Conservation (phyloP, 805 yeast genomes). For the Metschnikowia aberdeeniae region DNA sequence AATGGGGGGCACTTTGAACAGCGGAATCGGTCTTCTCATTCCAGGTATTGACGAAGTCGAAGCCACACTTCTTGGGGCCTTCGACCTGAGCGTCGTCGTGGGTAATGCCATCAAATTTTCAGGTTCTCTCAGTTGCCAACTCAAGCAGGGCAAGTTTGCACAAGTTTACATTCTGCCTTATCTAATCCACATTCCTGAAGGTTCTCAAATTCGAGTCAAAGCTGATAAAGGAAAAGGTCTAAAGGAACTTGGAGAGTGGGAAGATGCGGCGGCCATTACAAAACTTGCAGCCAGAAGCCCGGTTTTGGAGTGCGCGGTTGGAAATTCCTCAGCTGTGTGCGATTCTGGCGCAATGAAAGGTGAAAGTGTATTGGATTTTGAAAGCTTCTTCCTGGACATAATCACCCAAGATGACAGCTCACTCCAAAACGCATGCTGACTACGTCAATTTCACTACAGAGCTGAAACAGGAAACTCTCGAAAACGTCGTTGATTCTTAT, state of each 20-base stretch:
- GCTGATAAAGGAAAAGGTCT: slow-evolving; percentile 6
- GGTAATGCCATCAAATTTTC: slow-evolving; percentile 10
- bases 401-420: slow-evolving; percentile 5
- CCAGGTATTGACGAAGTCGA: background rate
- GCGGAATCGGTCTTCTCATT: slow-evolving; percentile 4
- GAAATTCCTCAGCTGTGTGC: slow-evolving; percentile 11
- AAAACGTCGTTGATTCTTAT: slow-evolving; percentile 56
- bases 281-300: slow-evolving; percentile 11
- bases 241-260: slow-evolving; percentile 9
- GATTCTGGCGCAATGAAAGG: slow-evolving; percentile 8
- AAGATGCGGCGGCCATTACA: slow-evolving; percentile 9
- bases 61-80: slow-evolving; percentile 5
- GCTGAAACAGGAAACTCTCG: slow-evolving; percentile 52
- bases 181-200: slow-evolving; percentile 12
- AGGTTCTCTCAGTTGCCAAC: slow-evolving; percentile 13
- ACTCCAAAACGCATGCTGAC: slow-evolving; percentile 59
- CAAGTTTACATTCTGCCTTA: slow-evolving; percentile 15
- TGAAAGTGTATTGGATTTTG: slow-evolving; percentile 3
- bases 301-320: slow-evolving; percentile 14
- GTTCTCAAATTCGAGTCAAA: slow-evolving; percentile 4
- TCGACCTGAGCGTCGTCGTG: slow-evolving; percentile 5
- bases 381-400: background rate
- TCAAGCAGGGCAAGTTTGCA: slow-evolving; percentile 10
- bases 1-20: background rate
- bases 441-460: slow-evolving; percentile 49